These are phyloP conservation scores for Suillus sp. DNA, from an alignment of 768 basidiomycete genomes.

Conservation along the genomic window DNA sequence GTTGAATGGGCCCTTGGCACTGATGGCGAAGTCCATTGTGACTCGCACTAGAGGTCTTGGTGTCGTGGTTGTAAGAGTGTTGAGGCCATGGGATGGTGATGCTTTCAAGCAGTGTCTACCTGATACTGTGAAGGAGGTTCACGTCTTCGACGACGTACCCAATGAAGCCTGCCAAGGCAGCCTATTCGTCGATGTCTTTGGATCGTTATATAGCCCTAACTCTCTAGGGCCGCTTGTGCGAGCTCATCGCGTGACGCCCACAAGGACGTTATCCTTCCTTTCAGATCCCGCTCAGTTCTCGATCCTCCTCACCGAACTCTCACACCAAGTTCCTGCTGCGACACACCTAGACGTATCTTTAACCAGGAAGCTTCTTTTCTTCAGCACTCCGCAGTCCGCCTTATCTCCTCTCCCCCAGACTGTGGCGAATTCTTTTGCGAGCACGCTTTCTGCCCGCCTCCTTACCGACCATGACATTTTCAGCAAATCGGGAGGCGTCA, in stretches of 20 bases:
- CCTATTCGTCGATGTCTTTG: conserved; percentile 74
- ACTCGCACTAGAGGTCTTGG: conserved; percentile 52
- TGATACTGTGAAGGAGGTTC: conserved; percentile 53
- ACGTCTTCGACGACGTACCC: conserved; percentile 82
- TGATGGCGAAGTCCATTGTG: conserved; percentile 56
- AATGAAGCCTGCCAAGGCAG: conserved; percentile 59
- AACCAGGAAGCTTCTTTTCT: conserved; percentile 55
- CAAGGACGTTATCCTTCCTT: conserved; percentile 54
- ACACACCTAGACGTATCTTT: conserved; percentile 27
- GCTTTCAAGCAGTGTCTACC: conserved; percentile 66
- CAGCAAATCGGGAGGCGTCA: conserved; percentile 71
- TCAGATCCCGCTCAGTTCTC: conserved; percentile 45
- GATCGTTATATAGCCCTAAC: conserved; percentile 49
- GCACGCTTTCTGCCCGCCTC: conserved; percentile 56
- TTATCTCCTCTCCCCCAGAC: conserved; percentile 50
- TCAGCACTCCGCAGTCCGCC: conserved; percentile 48
- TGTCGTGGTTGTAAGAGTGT: conserved; percentile 72
- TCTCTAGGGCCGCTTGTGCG: conserved; percentile 45
- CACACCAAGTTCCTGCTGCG: conserved; percentile 30
- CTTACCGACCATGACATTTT: conserved; percentile 74
- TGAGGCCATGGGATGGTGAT: conserved; percentile 78
- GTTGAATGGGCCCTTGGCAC: conserved; percentile 77
- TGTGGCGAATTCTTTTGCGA: conserved; percentile 60
- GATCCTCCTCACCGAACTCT: conserved; percentile 38
- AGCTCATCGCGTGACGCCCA: conserved; percentile 60